Conservation (phyloP, 441 rosid genomes). For the Croton setiger region DNA sequence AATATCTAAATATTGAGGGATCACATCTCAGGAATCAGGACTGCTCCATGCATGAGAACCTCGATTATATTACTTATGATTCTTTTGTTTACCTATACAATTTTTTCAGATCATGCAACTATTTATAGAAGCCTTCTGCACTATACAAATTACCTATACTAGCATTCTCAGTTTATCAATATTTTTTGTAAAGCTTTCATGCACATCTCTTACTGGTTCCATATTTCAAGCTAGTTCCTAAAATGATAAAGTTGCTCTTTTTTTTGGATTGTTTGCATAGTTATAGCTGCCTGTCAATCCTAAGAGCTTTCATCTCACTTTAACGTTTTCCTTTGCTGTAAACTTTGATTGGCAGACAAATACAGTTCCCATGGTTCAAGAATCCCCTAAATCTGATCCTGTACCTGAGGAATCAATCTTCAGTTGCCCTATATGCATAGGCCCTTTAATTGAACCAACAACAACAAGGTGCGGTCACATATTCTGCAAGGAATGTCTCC, state of each 20-base stretch:
- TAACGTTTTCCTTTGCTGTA: neutral
- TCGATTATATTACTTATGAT: too few species aligned
- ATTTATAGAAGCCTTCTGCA: neutral
- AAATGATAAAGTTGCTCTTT: neutral
- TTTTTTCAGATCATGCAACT: neutral
- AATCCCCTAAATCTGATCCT: slow-evolving; percentile 6
- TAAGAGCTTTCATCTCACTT: neutral
- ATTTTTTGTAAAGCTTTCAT: neutral
- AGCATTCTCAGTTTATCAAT: neutral
- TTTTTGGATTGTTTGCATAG: neutral
- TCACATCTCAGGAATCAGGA: too few species aligned
- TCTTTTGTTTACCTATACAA: neutral
- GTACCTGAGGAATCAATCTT: slow-evolving; percentile 22
- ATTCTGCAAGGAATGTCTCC: slow-evolving; percentile 37
- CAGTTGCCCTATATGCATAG: slow-evolving; percentile 38
- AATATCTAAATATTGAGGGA: neutral
- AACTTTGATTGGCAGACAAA: slow-evolving; percentile 13
- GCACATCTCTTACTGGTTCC: neutral
- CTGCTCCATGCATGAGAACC: too few species aligned
- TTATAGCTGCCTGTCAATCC: neutral
- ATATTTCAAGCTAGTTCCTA: neutral
- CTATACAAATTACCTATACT: neutral
- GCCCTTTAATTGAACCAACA: slow-evolving; percentile 29
- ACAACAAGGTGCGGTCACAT: slow-evolving; percentile 43
- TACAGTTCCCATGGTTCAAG: neutral